Evolutionary conservation across 1,284 basidiomycete species (phyloP).

Genomic region (Fistulina hepatica): DNA sequence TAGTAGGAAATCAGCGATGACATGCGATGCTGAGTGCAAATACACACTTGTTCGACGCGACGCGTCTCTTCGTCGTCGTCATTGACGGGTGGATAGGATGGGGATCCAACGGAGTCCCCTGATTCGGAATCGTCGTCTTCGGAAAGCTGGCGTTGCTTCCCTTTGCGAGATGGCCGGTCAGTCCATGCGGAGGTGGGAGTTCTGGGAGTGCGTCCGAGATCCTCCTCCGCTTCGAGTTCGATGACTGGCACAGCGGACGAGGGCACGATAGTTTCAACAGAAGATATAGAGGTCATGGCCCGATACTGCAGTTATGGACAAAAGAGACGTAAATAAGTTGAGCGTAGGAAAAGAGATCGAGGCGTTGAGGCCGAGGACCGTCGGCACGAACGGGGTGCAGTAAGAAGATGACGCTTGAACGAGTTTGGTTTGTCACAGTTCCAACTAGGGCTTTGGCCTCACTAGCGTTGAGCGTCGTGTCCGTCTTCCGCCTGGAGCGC

Average conservation of each 20-base stretch:
- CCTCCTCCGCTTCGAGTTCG: conserved; percentile 28
- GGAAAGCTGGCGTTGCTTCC: conserved; percentile 19
- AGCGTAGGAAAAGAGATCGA: too few species aligned
- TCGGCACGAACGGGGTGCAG: too few species aligned
- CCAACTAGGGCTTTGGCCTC: too few species aligned
- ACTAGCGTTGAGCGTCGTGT: too few species aligned
- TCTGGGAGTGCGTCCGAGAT: conserved; percentile 26
- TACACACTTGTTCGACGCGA: conserved; percentile 55
- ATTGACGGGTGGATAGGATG: conserved; percentile 52
- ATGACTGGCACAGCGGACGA: background rate
- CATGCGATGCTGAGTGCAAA: background rate
- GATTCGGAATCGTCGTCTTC: conserved; percentile 18
- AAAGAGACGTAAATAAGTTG: too few species aligned
- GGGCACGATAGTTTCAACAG: conserved; percentile 20
- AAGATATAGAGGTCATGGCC: conserved; percentile 19
- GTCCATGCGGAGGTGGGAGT: background rate
- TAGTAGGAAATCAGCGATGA: conserved; percentile 20
- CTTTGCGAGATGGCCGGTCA: background rate
- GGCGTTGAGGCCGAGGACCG: too few species aligned
- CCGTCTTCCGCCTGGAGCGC: too few species aligned
- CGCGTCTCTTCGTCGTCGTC: conserved; percentile 57
- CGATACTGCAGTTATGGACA: too few species aligned
- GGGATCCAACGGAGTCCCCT: conserved; percentile 18
- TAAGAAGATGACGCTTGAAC: too few species aligned
- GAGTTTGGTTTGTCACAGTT: too few species aligned